Base-by-base conservation (phyloP, 345 rosid genomes). In the Heritiera littoralis region DNA sequence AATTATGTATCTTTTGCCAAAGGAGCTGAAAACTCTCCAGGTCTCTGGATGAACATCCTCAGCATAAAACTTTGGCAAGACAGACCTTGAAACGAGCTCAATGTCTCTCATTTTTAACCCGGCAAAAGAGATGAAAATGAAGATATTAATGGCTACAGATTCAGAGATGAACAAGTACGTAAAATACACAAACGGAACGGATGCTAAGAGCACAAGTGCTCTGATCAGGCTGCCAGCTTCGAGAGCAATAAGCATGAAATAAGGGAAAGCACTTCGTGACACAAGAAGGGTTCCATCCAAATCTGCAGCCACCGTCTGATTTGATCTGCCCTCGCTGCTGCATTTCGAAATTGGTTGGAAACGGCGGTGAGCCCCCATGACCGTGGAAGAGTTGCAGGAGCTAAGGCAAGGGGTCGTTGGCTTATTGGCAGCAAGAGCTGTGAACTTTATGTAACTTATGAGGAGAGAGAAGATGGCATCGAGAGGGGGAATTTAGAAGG, bases 11-110 rank as follows among this genome's bases (percentile, higher is more conserved):
- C 97, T 83, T 77, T 85, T 91, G 11, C 97, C 97, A 7, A 92
- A 96, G 10, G 97, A 88, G 69, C 84, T 92, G 85, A 94, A 94
- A 68, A 96, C 89, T 67, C 82, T 79, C 98, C 98, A 96, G 2
- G 91, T 82, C 56, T 94, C 93, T 0, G 95, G 97, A 77, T 88
- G 97, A 59, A 96, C 98, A 69, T 96, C 98, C 65, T 94, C 98
- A 0, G 95, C 90, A 64, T 92, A 96, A 80, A 96, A 96, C 76
- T 78, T 91, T 0, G 99, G 93, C 58, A 95, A 83, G 8, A 95
- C 97, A 7, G 98, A 95, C 82, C 93, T 83, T 9, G 90, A 86
- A 71, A 92, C 98, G 5, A 91, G 86, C 89, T 95, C 98, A 10
- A 95, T 76, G 78, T 95, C 95, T 65, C 84, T 79, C 18, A 89